Evolutionary conservation across 2,329 filamentous ascomycete genomes (phyloP).

Genomic region (Arthrobotrys megalospora): DNA sequence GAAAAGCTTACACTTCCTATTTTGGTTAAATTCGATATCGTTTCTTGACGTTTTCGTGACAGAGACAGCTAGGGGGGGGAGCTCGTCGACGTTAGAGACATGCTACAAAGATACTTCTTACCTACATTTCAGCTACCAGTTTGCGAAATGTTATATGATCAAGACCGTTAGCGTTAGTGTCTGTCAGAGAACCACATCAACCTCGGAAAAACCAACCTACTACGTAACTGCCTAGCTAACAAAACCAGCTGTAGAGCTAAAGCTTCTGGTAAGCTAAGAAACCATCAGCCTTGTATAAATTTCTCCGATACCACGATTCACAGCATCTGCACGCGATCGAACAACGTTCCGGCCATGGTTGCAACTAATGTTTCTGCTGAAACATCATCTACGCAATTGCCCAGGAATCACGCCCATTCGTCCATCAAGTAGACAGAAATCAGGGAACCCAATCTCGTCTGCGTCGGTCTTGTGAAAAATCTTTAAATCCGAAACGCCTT

Average conservation of each 20-base stretch:
- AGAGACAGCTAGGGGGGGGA: slow-evolving; percentile 29
- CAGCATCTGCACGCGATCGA: slow-evolving; percentile 49
- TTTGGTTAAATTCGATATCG: slow-evolving; percentile 38
- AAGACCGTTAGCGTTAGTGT: slow-evolving; percentile 22
- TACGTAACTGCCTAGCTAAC: slow-evolving; percentile 28
- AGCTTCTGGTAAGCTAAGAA: slow-evolving; percentile 34
- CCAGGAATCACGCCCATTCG: slow-evolving; percentile 49
- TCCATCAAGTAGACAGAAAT: not conserved
- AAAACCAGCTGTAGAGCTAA: slow-evolving; percentile 3
- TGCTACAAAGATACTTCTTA: slow-evolving; percentile 25
- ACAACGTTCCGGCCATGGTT: slow-evolving; percentile 16
- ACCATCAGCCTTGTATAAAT: slow-evolving; percentile 12
- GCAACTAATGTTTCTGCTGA: slow-evolving; percentile 45
- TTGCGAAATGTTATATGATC: slow-evolving; percentile 20
- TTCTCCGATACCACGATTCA: slow-evolving; percentile 53
- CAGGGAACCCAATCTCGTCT: slow-evolving; percentile 31
- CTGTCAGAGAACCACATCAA: slow-evolving; percentile 32
- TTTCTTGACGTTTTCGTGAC: slow-evolving; percentile 40
- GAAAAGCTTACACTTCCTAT: slow-evolving; percentile 55
- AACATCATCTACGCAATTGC: slow-evolving; percentile 51
- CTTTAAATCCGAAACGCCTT: slow-evolving; percentile 54
- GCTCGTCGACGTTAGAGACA: slow-evolving; percentile 40
- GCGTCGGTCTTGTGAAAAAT: slow-evolving; percentile 19
- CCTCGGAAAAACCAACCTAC: slow-evolving; percentile 42
- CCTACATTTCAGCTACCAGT: slow-evolving; percentile 17